Evolutionary conservation across 306 rosid genomes (phyloP).

Genomic region (Castanopsis chinensis): DNA sequence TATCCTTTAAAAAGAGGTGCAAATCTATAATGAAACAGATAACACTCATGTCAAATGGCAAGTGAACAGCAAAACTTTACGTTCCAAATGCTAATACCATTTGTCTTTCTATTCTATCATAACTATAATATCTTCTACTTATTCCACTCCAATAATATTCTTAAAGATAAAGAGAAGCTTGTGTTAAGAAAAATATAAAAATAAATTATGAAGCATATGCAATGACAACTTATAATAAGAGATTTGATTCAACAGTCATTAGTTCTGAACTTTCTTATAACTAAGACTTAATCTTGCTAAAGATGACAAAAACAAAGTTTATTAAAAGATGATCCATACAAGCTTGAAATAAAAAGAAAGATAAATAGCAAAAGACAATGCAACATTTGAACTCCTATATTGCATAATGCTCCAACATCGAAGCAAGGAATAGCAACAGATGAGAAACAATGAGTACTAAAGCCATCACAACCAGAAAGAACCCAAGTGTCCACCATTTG

Average conservation of each 20-base stretch:
- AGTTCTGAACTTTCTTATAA: neutral
- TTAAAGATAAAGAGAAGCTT: too few relatives aligned
- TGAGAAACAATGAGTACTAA: conserved; percentile 23
- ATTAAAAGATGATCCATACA: neutral
- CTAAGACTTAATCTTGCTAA: neutral
- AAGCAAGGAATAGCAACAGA: conserved; percentile 19
- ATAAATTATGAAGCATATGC: neutral
- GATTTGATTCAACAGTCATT: neutral
- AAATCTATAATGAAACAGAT: too few relatives aligned
- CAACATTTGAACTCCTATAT: neutral
- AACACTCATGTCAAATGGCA: too few relatives aligned
- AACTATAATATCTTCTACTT: too few relatives aligned
- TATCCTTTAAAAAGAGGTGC: too few relatives aligned
- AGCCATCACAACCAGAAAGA: conserved; percentile 20
- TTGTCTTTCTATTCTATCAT: too few relatives aligned
- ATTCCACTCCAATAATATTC: too few relatives aligned
- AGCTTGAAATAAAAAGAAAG: neutral
- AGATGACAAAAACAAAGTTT: neutral
- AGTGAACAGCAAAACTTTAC: too few relatives aligned
- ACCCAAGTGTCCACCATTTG: conserved; percentile 32
- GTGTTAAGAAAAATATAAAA: neutral
- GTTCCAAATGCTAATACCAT: too few relatives aligned
- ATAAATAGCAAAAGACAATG: neutral
- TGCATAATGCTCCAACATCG: conserved; percentile 14
- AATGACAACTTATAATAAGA: neutral